Percentiles rank a stretch among this genome's conserved stretches.
Evolutionary conservation across 1,139 yeast species (phyloP).

Genomic region (Hyphopichia khmerensis): DNA sequence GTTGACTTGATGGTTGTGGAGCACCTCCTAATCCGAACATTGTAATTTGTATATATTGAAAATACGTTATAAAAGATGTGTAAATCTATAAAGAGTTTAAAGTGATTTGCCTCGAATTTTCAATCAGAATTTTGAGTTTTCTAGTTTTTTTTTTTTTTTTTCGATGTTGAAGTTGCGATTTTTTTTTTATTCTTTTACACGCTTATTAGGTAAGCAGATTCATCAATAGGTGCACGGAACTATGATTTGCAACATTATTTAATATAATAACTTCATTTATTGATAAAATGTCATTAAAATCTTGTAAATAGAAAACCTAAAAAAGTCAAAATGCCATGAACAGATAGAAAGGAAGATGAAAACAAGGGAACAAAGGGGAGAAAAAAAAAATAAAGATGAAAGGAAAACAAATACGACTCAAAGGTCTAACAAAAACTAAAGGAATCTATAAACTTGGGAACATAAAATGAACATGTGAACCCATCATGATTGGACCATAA

Average conservation of each 20-base stretch:
- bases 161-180: conserved; percentile 1
- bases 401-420: background rate
- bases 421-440: too few relatives aligned
- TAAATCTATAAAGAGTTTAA: too few relatives aligned
- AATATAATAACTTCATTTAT: too few relatives aligned
- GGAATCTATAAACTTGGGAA: conserved; percentile 30
- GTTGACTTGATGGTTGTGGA: conserved; percentile 72
- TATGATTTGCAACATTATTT: too few relatives aligned
- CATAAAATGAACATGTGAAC: conserved; percentile 36
- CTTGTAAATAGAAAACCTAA: too few relatives aligned
- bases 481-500: conserved; percentile 26
- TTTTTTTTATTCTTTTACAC: background rate
- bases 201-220: background rate
- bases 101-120: conserved; percentile 1
- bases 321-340: too few relatives aligned
- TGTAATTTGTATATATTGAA: background rate
- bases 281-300: too few relatives aligned
- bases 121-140: background rate
- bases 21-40: conserved; percentile 86
- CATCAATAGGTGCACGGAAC: too few relatives aligned
- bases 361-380: background rate
- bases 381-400: background rate
- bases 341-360: background rate
- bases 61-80: background rate
- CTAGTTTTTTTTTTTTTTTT: background rate